phyloP scores from a whole-genome alignment of 257 asterid species.

The Verbena officinalis region DNA sequence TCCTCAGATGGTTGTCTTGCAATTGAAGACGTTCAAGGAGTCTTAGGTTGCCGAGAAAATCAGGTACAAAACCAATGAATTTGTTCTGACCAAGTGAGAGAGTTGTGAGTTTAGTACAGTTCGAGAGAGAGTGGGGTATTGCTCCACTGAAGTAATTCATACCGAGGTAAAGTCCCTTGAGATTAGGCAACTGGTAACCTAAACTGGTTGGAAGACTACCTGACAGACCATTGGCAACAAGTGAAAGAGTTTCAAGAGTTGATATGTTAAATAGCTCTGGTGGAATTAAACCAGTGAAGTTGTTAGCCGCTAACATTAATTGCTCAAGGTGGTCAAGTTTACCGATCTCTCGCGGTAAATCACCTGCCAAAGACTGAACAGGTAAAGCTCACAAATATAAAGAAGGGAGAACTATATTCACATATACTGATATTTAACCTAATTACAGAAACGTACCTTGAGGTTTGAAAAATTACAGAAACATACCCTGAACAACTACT shows the following conservation, averaged over 20 bases:
- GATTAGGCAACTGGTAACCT: conserved; percentile 28
- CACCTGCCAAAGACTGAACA: too few species aligned
- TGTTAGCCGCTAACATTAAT: background rate
- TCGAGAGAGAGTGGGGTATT: conserved; percentile 30
- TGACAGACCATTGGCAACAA: background rate
- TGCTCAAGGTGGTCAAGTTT: background rate
- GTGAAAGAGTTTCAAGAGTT: background rate
- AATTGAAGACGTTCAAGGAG: too few species aligned
- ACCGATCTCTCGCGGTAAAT: conserved; percentile 3
- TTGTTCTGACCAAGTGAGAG: too few species aligned
- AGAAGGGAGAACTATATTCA: too few species aligned
- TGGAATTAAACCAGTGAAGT: conserved; percentile 32
- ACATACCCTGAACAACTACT: too few species aligned
- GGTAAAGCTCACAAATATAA: too few species aligned
- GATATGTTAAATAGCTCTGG: conserved; percentile 12
- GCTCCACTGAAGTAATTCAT: conserved; percentile 22
- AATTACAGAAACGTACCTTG: too few species aligned
- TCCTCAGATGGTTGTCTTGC: too few species aligned
- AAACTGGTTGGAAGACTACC: conserved; percentile 29
- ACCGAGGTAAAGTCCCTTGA: conserved; percentile 21
- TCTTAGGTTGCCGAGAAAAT: too few species aligned
- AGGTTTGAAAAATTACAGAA: background rate
- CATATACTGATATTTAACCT: too few species aligned
- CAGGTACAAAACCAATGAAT: too few species aligned
- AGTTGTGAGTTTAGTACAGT: too few species aligned